phyloP scores from a whole-genome alignment of 2,329 filamentous ascomycete genomes.

The Pyricularia pennisetigena region DNA sequence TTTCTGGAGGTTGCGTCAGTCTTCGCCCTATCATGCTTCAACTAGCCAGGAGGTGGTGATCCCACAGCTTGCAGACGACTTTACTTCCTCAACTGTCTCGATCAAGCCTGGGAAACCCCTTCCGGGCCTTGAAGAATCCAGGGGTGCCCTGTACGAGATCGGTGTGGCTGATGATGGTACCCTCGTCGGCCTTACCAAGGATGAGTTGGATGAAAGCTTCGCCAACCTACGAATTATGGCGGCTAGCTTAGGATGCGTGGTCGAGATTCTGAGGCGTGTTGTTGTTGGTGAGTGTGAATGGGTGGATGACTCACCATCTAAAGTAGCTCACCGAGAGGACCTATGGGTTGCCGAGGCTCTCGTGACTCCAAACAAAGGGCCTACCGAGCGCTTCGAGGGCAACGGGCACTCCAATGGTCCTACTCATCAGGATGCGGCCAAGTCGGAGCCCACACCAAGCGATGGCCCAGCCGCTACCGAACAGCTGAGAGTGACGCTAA shows the following conservation, averaged over 20 bases:
- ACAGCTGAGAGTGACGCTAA: slow-evolving; percentile 78
- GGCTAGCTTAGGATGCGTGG: slow-evolving; percentile 76
- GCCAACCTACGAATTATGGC: slow-evolving; percentile 83
- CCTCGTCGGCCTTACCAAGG: slow-evolving; percentile 75
- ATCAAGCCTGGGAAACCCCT: slow-evolving; percentile 45
- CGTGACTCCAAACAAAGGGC: slow-evolving; percentile 61
- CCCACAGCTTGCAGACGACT: slow-evolving; percentile 56
- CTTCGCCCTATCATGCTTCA: slow-evolving; percentile 79
- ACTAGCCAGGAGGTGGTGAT: slow-evolving; percentile 60
- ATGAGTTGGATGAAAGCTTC: slow-evolving; percentile 89
- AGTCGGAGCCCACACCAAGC: slow-evolving; percentile 15
- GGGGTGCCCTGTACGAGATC: slow-evolving; percentile 91
- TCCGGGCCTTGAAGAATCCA: slow-evolving; percentile 82
- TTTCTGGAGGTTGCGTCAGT: slow-evolving; percentile 90
- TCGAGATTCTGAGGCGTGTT: slow-evolving; percentile 73
- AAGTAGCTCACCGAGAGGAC: slow-evolving; percentile 33
- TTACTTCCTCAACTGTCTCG: slow-evolving; percentile 31
- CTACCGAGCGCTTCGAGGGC: slow-evolving; percentile 15
- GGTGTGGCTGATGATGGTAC: slow-evolving; percentile 92
- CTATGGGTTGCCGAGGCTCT: slow-evolving; percentile 87
- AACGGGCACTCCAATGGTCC: slow-evolving; percentile 7
- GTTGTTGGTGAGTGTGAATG: slow-evolving; percentile 79
- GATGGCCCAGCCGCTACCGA: slow-evolving; percentile 47
- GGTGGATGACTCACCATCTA: slow-evolving; percentile 33
- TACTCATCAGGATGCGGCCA: slow-evolving; percentile 5